Evolutionary conservation across 495 filamentous ascomycete genomes (phyloP).

Genomic region (Penicillium bialowiezense): DNA sequence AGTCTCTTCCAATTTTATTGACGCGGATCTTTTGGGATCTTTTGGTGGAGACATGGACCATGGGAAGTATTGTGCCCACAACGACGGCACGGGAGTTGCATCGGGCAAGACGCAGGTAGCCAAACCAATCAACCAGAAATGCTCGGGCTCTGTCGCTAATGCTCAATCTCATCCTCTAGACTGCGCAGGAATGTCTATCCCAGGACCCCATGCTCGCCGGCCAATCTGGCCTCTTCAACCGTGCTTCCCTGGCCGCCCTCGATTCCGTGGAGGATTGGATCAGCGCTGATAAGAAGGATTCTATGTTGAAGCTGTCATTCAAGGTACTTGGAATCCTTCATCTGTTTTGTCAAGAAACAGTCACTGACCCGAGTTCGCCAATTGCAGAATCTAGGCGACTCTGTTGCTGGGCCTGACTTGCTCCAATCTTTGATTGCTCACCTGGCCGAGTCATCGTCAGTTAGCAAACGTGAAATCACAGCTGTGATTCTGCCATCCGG

Average conservation of each 20-base stretch:
- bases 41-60: constrained; percentile 4
- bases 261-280: constrained; percentile 27
- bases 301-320: constrained; percentile 20
- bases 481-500: constrained; percentile 18
- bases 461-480: constrained; percentile 18
- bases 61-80: constrained; percentile 22
- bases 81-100: background rate
- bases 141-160: background rate
- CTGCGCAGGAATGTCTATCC: constrained; percentile 21
- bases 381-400: constrained; percentile 4
- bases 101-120: constrained; percentile 18
- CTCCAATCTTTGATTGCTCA: constrained; percentile 21
- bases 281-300: constrained; percentile 13
- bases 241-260: constrained; percentile 17
- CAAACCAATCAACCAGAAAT: background rate
- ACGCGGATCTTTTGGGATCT: constrained; percentile 9
- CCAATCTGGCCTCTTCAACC: constrained; percentile 2
- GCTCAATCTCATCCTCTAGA: constrained; percentile 8
- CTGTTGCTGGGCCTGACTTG: constrained; percentile 2
- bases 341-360: background rate
- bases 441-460: constrained; percentile 14
- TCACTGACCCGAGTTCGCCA: constrained; percentile 5
- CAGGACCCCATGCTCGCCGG: constrained; percentile 18
- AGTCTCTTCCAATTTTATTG: constrained; percentile 7
- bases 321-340: constrained; percentile 22